phyloP scores from a whole-genome alignment of 1,139 yeast genomes.

The Geotrichum siamense region DNA sequence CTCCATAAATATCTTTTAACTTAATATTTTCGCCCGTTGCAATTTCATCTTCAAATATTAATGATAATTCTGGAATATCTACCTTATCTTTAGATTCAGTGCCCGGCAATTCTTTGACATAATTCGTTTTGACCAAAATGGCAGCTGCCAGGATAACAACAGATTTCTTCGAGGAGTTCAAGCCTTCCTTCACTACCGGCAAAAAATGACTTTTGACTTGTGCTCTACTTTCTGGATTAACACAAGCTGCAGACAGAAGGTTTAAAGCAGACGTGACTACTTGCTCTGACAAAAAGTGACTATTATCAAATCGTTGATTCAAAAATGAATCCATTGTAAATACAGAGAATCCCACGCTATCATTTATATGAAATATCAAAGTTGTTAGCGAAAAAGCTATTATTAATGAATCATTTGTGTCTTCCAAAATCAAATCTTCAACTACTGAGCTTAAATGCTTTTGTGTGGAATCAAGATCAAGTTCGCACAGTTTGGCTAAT shows the following conservation, averaged over 20 bases:
- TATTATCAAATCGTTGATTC: slow-evolving; percentile 21
- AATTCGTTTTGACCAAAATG: slow-evolving; percentile 31
- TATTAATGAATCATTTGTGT: slow-evolving; percentile 20
- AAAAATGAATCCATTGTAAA: slow-evolving; percentile 14
- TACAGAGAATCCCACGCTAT: slow-evolving; percentile 18
- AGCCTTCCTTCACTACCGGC: slow-evolving; percentile 25
- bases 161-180: slow-evolving; percentile 22
- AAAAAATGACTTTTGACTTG: slow-evolving; percentile 28
- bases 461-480: slow-evolving; percentile 17
- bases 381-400: slow-evolving; percentile 60
- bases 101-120: slow-evolving; percentile 10
- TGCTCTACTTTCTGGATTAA: slow-evolving; percentile 30
- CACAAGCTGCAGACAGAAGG: slow-evolving; percentile 34
- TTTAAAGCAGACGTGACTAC: slow-evolving; percentile 29
- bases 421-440: slow-evolving; percentile 21
- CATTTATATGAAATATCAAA: slow-evolving; percentile 58
- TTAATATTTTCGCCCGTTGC: slow-evolving; percentile 18
- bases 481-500: slow-evolving; percentile 22
- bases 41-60: slow-evolving; percentile 28
- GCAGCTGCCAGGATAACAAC: slow-evolving; percentile 33
- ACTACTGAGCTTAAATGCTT: slow-evolving; percentile 18
- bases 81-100: slow-evolving; percentile 21
- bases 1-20: slow-evolving; percentile 19
- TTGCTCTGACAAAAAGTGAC: slow-evolving; percentile 23
- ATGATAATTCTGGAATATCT: slow-evolving; percentile 28